A percentile compares a stretch with the other conserved stretches of the same genome.
phyloP scores from a whole-genome alignment of 495 filamentous ascomycete genomes.

The Aspergillus olivimuriae region DNA sequence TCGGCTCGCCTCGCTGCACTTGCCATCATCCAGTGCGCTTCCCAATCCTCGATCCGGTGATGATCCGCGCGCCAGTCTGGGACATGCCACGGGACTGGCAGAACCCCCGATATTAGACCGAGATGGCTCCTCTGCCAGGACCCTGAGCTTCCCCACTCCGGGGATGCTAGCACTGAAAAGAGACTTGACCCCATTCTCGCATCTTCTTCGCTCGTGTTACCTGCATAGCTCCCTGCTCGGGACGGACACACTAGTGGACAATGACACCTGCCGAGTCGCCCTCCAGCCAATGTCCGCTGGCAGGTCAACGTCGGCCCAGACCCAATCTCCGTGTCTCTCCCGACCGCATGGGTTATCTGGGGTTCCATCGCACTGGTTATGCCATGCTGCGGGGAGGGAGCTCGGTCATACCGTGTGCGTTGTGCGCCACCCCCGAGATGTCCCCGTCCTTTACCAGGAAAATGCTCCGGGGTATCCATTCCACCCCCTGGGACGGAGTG shows the following conservation, averaged over 20 bases:
- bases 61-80: neutral
- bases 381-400: no score
- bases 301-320: constrained; percentile 2
- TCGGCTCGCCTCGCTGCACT: no score
- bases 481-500: constrained; percentile 1
- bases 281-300: constrained; percentile 9
- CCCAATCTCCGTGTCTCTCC: constrained; percentile 3
- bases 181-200: neutral
- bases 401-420: constrained; percentile 8
- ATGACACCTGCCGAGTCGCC: constrained; percentile 2
- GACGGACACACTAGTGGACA: neutral
- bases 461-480: no score
- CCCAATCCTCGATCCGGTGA: neutral
- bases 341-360: neutral
- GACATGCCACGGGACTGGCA: constrained; percentile 3
- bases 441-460: neutral
- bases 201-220: neutral
- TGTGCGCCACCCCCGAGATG: constrained; percentile 3
- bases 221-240: neutral
- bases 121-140: constrained; percentile 1
- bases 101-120: constrained; percentile 18
- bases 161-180: neutral
- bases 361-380: no score
- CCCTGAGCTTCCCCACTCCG: constrained; percentile 1
- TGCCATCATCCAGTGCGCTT: neutral